Evolutionary conservation across 164 flowering plant species (phyloP), one percentile per base, ranked within the genome.

Genomic region (Hamamelis virginiana): DNA sequence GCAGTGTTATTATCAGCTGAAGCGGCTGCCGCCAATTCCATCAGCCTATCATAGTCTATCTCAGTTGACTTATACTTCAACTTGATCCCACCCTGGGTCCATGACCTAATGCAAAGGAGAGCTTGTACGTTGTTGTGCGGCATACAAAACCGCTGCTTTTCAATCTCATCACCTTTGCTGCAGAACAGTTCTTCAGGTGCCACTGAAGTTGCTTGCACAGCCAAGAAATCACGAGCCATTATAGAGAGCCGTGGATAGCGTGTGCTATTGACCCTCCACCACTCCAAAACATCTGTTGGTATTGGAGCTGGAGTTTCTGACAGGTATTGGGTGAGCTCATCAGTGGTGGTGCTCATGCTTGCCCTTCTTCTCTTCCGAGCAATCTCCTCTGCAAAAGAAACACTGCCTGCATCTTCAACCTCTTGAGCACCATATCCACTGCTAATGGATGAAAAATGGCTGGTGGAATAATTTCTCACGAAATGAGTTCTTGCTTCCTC

Each of bases 371-470:
- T 91, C 78, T 91, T 94, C 43, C 98, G 76, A 26, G 98, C 98
- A 59, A 94, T 91, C 72, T 94, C 98, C 78, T 94, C 98, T 10
- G 97, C 97, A 80, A 92, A 94, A 25, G 98, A 92, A 47, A 87
- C 85, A 68, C 78, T 75, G 0, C 89, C 83, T 27, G 85, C 83
- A 69, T 91, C 97, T 60, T 86, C 91, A 48, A 70, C 70, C 58
- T 92, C 97, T 22, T 81, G 88, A 47, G 76, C 62, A 75, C 69
- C 69, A 65, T 83, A 86, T 25, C 82, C 83, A 74, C 80, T 79
- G 5, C 78, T 44, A 57, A 84, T 65, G 55, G 90, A 80, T 33
- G 95, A 76, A 74, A 86, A 92, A 74, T 86, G 94, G 68, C 69
- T 76, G 10, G 88, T 52, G 4, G 90, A 78, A 68, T 94, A 94